Evolutionary conservation across 805 yeast species (phyloP).

Genomic region (Candida lessepsii): DNA sequence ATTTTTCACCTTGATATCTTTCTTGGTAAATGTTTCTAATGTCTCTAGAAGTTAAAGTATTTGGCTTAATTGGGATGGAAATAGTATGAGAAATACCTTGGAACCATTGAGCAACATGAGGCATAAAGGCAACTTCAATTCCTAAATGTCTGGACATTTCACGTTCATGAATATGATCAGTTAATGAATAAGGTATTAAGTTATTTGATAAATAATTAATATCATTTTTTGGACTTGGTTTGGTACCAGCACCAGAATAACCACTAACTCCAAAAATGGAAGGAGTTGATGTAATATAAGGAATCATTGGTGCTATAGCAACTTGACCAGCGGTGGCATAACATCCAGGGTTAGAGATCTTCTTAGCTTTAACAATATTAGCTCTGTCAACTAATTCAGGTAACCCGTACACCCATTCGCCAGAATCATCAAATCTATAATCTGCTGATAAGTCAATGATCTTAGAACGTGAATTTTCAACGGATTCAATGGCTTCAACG

Average conservation of each 20-base stretch:
- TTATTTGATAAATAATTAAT: slow-evolving; percentile 70
- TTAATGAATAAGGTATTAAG: slow-evolving; percentile 90
- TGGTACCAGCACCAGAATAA: slow-evolving; percentile 98
- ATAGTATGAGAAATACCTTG: slow-evolving; percentile 96
- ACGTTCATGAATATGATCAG: slow-evolving; percentile 95
- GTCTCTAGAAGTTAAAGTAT: slow-evolving; percentile 73
- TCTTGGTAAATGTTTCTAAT: slow-evolving; percentile 84
- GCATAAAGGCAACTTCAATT: slow-evolving; percentile 78
- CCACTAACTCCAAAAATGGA: slow-evolving; percentile 95
- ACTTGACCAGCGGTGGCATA: slow-evolving; percentile 98
- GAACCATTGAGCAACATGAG: slow-evolving; percentile 99
- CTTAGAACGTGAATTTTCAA: slow-evolving; percentile 64
- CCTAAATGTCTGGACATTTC: slow-evolving; percentile 86
- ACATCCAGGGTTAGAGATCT: slow-evolving; percentile 97
- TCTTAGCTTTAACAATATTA: slow-evolving; percentile 64
- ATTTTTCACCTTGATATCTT: slow-evolving; percentile 80
- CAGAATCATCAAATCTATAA: slow-evolving; percentile 85
- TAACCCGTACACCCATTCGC: slow-evolving; percentile 90
- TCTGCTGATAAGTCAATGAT: slow-evolving; percentile 95
- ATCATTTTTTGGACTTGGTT: slow-evolving; percentile 96
- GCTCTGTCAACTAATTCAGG: slow-evolving; percentile 84
- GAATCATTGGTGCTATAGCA: slow-evolving; percentile 79
- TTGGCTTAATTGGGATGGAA: slow-evolving; percentile 74
- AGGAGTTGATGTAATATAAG: slow-evolving; percentile 69
- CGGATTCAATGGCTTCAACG: slow-evolving; percentile 75